phyloP scores from a whole-genome alignment of 129 eudicot genomes.

The Erigeron canadensis region DNA sequence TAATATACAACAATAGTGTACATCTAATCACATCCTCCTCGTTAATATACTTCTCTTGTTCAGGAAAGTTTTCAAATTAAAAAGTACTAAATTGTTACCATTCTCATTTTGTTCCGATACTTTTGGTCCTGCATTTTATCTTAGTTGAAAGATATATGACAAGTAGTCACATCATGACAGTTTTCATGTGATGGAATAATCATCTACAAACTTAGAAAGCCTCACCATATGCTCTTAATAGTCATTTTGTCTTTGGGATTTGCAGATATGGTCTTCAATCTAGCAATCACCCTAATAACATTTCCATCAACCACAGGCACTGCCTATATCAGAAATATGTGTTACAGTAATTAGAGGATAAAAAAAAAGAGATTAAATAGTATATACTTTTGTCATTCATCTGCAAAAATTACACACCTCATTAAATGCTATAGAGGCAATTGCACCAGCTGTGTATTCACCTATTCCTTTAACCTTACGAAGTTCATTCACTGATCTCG shows the following conservation, averaged over 20 bases:
- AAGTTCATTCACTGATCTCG: slow-evolving; percentile 54
- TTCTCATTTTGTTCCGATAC: background rate
- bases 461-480: slow-evolving; percentile 82
- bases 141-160: slow-evolving; percentile 1
- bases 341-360: background rate
- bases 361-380: background rate
- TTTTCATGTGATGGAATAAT: background rate
- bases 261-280: slow-evolving; percentile 86
- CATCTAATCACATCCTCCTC: background rate
- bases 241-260: slow-evolving; percentile 74
- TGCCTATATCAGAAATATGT: slow-evolving; percentile 45
- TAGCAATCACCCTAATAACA: slow-evolving; percentile 85
- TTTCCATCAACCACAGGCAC: slow-evolving; percentile 99
- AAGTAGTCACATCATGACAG: background rate
- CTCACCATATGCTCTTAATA: slow-evolving; percentile 70
- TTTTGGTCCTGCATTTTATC: slow-evolving; percentile 6
- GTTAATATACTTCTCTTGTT: background rate
- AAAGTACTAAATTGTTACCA: background rate
- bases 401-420: slow-evolving; percentile 44
- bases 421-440: slow-evolving; percentile 84
- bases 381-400: background rate
- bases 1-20: too few species aligned
- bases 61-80: background rate
- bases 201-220: background rate
- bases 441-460: slow-evolving; percentile 95